Conservation (phyloP, 805 yeast species). For the Hemisphaericaspora nanyangensis region DNA sequence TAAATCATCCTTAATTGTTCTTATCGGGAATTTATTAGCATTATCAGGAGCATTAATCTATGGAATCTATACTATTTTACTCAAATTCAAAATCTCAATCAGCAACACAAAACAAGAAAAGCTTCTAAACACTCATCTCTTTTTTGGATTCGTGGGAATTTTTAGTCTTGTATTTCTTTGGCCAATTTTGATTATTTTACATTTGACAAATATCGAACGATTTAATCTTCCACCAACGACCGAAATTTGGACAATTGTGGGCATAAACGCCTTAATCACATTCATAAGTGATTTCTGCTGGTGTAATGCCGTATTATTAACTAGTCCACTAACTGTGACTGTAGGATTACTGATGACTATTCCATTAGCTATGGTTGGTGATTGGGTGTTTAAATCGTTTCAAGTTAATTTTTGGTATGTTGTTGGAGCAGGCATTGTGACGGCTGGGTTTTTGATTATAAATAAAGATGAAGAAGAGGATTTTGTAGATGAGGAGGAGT, state of each 20-base stretch:
- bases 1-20: constrained; percentile 12
- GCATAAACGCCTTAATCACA: constrained; percentile 70
- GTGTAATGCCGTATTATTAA: constrained; percentile 92
- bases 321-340: constrained; percentile 93
- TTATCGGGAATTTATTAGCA: constrained; percentile 78
- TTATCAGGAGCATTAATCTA: constrained; percentile 83
- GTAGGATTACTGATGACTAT: constrained; percentile 92
- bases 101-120: constrained; percentile 55
- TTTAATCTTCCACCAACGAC: constrained; percentile 65
- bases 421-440: constrained; percentile 76
- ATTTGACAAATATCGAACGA: constrained; percentile 60
- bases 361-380: constrained; percentile 93
- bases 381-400: constrained; percentile 67
- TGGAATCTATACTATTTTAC: constrained; percentile 83
- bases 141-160: constrained; percentile 93
- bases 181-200: constrained; percentile 73
- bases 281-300: constrained; percentile 89
- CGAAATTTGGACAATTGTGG: constrained; percentile 50
- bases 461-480: constrained; percentile 77
- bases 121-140: constrained; percentile 76
- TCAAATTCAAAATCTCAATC: constrained; percentile 60
- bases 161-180: constrained; percentile 71
- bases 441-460: constrained; percentile 77
- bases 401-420: constrained; percentile 59
- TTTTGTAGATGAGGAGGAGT: constrained; percentile 17